phyloP scores from a whole-genome alignment of 2,329 filamentous ascomycete species.

The Sclerotinia spermophila region DNA sequence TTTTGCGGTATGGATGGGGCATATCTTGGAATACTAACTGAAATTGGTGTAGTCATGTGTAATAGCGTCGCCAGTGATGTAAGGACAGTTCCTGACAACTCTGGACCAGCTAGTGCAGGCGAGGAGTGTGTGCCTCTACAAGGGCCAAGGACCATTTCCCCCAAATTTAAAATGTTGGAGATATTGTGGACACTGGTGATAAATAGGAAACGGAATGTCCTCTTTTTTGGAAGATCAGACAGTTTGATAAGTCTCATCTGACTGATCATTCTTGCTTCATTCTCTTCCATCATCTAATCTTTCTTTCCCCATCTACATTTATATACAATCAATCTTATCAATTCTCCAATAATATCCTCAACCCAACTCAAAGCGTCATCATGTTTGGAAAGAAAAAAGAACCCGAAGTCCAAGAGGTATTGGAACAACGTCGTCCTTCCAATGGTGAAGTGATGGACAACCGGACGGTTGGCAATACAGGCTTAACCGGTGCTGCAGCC shows the following conservation, averaged over 20 bases:
- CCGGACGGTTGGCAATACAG: neutral
- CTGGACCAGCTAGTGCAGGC: neutral
- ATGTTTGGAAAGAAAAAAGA: slow-evolving; percentile 14
- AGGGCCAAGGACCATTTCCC: neutral
- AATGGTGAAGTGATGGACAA: slow-evolving; percentile 1
- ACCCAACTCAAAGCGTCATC: neutral
- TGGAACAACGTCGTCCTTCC: neutral
- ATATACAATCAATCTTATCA: neutral
- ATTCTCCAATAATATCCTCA: neutral
- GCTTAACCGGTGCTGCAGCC: neutral
- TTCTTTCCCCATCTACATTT: neutral
- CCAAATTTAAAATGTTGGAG: neutral
- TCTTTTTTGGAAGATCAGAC: neutral
- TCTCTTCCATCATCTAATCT: neutral
- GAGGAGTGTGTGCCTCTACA: neutral
- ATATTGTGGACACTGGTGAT: neutral
- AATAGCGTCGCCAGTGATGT: neutral
- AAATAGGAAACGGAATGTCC: slow-evolving; percentile 7
- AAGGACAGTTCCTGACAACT: neutral
- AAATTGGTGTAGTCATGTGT: neutral
- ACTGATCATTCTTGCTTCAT: neutral
- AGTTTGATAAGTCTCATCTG: neutral
- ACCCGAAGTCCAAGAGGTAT: neutral
- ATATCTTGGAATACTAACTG: neutral
- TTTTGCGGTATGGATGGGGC: neutral